Evolutionary conservation across 352 stramenopile genomes (phyloP).

Genomic region (Thalassiosira sp.): DNA sequence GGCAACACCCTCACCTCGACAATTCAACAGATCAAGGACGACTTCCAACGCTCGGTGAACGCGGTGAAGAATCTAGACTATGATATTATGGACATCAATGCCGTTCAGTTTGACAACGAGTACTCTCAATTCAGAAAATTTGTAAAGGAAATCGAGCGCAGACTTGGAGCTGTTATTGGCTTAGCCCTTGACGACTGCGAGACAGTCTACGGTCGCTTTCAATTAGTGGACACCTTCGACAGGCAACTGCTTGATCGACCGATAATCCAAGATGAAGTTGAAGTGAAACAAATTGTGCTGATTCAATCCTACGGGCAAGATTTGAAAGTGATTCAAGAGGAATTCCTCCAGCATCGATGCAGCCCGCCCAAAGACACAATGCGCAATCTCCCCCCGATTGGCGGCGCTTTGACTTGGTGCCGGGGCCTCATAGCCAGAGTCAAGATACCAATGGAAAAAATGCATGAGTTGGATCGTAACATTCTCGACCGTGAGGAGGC

Average conservation of each 20-base stretch:
- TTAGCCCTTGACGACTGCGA: conserved; percentile 97
- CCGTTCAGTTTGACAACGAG: conserved; percentile 96
- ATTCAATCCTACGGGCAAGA: conserved; percentile 95
- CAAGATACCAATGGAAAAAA: conserved; percentile 95
- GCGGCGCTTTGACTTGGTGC: conserved; percentile 94
- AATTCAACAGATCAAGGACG: conserved; percentile 93
- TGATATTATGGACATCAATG: conserved; percentile 97
- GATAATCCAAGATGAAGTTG: conserved; percentile 95
- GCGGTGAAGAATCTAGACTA: conserved; percentile 94
- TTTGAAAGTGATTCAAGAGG: conserved; percentile 95
- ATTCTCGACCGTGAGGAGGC: conserved; percentile 97
- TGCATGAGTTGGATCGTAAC: conserved; percentile 93
- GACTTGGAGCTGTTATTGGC: conserved; percentile 94
- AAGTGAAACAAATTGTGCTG: conserved; percentile 96
- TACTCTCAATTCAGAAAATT: conserved; percentile 96
- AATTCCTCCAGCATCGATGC: conserved; percentile 93
- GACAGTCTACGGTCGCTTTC: conserved; percentile 96
- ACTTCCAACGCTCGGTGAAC: conserved; percentile 93
- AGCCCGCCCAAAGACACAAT: conserved; percentile 88
- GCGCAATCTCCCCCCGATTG: conserved; percentile 94
- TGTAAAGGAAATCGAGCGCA: conserved; percentile 97
- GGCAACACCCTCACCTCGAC: conserved; percentile 92
- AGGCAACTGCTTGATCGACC: conserved; percentile 89
- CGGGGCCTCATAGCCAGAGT: conserved; percentile 94
- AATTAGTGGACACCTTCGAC: conserved; percentile 97